phyloP scores from a whole-genome alignment of 352 stramenopile species.

The Pythium sukuiense region DNA sequence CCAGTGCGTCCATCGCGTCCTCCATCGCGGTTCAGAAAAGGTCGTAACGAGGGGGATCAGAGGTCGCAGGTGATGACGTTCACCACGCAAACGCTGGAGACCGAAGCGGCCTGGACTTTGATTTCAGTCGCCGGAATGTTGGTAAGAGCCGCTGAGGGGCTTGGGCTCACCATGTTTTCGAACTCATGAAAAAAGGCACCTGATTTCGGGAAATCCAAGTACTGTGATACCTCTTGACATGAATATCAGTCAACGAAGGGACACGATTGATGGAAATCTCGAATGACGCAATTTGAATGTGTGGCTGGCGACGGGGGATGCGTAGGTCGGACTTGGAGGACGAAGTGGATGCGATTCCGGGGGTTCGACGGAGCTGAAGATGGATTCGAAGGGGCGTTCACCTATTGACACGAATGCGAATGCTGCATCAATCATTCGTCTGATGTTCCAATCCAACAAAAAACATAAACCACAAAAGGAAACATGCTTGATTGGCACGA shows the following conservation, averaged over 20 bases:
- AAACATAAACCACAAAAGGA: no score
- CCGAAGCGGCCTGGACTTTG: slow-evolving; percentile 8
- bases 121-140: slow-evolving; percentile 26
- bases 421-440: background rate
- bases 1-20: slow-evolving; percentile 21
- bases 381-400: background rate
- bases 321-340: background rate
- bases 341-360: slow-evolving; percentile 6
- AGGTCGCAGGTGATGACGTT: background rate
- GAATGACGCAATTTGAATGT: background rate
- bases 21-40: slow-evolving; percentile 12
- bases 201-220: background rate
- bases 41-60: background rate
- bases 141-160: slow-evolving; percentile 10
- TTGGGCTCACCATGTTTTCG: slow-evolving; percentile 3
- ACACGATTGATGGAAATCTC: background rate
- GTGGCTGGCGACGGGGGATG: slow-evolving; percentile 1
- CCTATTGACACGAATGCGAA: background rate
- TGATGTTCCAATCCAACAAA: background rate
- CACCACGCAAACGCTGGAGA: background rate
- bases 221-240: background rate
- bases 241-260: background rate
- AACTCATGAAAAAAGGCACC: background rate
- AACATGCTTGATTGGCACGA: background rate
- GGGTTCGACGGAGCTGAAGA: background rate